Base-by-base conservation (phyloP, 1,284 basidiomycete species). In the Hypsizygus ulmarius region DNA sequence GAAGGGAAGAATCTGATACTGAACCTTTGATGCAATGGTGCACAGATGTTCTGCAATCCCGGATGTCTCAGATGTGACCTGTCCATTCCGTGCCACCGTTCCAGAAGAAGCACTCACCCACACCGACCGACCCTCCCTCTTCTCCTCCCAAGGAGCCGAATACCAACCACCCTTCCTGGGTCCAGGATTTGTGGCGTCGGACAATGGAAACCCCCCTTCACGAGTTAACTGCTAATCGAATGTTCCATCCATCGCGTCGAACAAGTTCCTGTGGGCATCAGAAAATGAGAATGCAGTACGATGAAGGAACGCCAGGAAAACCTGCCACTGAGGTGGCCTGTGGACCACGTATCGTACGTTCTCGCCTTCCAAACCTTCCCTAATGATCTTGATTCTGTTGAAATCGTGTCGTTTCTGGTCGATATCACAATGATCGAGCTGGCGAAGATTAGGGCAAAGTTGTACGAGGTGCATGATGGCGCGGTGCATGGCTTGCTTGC, bases 341-440 rank as follows among this genome's bases (percentile, higher is more conserved):
- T 53, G 49, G 29, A 70, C 58, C 29, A 62, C 54, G 45, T 74
- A 74, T 43, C 59, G 54, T 14, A 71, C 62, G 49, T 58, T 52
- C 48, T 64, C 59, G 21, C 59, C 59, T 27, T 66, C 59, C 34
- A 58, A 55, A 18, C 63, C 51, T 35, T 68, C 62, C 39, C 71
- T 63, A 8, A 59, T 54, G 33, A 76, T 69, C 9, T 64, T 61
- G 43, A 76, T 70, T 38, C 68, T 54, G 44, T 68, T 71, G 42
- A 47, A 61, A 5, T 60, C 66, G 6, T 60, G 51, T 30, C 65
- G 51, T 21, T 68, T 67, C 16, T 60, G 53, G 45, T 71, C 59
- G 29, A 59, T 62, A 27, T 63, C 58, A 19, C 61, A 61, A 52
- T 75, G 69, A 48, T 75, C 74, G 8, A 77, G 54, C 51, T 70